A percentile compares a stretch with the other conserved stretches of the same genome.
Evolutionary conservation across 176 grass and related monocot species (phyloP).

Genomic region (Microstegium vimineum): DNA sequence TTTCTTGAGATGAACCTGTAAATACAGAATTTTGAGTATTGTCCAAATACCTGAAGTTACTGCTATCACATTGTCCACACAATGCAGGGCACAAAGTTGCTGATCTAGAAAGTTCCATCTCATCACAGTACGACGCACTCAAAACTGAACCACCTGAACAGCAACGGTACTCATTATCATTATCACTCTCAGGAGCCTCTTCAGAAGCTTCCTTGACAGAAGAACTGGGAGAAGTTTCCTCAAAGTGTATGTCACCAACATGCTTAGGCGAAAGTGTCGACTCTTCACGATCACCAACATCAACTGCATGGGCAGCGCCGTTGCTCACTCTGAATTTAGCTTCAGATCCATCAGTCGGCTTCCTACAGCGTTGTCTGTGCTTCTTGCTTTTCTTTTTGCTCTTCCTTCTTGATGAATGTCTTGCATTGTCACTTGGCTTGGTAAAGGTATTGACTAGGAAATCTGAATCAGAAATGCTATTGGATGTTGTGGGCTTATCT

Average conservation of each 20-base stretch:
- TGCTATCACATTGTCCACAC: constrained; percentile 26
- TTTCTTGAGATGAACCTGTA: constrained; percentile 42
- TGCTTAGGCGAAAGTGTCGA: constrained; percentile 41
- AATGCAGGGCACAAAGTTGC: constrained; percentile 29
- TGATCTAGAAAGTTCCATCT: constrained; percentile 41
- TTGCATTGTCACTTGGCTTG: constrained; percentile 34
- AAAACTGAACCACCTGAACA: constrained; percentile 42
- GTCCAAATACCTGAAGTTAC: constrained; percentile 21
- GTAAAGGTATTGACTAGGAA: constrained; percentile 41
- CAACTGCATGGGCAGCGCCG: not conserved
- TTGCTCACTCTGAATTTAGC: constrained; percentile 37
- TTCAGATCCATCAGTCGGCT: constrained; percentile 31
- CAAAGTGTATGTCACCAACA: constrained; percentile 46
- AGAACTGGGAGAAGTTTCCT: constrained; percentile 53
- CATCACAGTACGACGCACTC: constrained; percentile 44
- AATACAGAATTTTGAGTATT: not conserved
- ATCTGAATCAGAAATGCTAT: constrained; percentile 46
- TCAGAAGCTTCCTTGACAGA: constrained; percentile 51
- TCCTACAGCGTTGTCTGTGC: constrained; percentile 38
- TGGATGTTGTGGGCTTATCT: constrained; percentile 20
- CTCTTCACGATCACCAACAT: constrained; percentile 38
- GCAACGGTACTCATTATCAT: constrained; percentile 42
- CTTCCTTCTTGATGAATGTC: constrained; percentile 54
- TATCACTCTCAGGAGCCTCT: constrained; percentile 55
- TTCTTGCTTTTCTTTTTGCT: constrained; percentile 75